These are phyloP conservation scores for Malus hybrid DNA, from an alignment of 331 rosid species.

Conservation along the genomic window DNA sequence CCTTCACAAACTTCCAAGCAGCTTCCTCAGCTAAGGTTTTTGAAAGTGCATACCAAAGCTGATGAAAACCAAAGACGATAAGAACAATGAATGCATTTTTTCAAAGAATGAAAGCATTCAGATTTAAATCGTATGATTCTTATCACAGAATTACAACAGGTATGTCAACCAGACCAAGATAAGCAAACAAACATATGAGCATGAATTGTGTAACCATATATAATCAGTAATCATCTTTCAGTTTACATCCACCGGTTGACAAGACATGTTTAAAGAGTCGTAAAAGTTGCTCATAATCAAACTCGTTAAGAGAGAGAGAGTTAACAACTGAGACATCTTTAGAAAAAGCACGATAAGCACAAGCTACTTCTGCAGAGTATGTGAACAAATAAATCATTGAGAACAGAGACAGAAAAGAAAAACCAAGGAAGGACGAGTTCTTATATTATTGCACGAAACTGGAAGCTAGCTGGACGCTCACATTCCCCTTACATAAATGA, in stretches of 20 bases:
- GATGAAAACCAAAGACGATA: neutral
- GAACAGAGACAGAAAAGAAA: neutral
- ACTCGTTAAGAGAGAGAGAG: too few relatives aligned
- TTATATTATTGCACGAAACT: neutral
- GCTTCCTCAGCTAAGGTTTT: conserved; percentile 54
- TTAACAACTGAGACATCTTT: neutral
- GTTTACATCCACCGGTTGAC: neutral
- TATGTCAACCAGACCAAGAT: neutral
- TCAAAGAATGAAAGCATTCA: neutral
- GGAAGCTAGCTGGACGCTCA: neutral
- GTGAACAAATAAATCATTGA: neutral
- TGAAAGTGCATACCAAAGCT: conserved; percentile 41
- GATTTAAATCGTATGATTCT: neutral
- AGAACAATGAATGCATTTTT: neutral
- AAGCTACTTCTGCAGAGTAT: neutral
- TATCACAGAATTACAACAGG: neutral
- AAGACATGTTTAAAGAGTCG: neutral
- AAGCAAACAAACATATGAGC: neutral
- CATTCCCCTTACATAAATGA: neutral
- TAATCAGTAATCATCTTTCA: neutral
- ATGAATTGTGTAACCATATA: neutral
- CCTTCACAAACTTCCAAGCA: conserved; percentile 52
- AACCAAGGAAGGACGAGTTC: neutral
- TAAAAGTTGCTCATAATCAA: neutral
- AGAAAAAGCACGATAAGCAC: neutral